Evolutionary conservation across 1,139 yeast species (phyloP), one percentile per base, ranked within the genome.

Genomic region (Zygosaccharomyces sapae): DNA sequence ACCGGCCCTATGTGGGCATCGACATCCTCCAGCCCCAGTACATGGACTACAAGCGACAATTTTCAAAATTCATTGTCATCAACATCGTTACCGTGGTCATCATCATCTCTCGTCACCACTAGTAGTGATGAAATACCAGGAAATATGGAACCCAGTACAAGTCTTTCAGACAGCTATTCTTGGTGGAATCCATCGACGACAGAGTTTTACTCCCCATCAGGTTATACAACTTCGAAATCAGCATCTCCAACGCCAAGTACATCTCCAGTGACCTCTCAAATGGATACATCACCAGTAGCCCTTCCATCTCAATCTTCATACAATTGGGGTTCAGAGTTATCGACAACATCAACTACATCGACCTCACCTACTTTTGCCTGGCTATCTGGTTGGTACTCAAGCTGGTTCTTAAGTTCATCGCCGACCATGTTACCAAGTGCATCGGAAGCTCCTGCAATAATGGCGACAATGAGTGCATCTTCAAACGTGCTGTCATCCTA

Each of bases 341-440:
- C 31, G 31, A 25, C 18, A 3, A 16, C 31, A 8, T 16, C 16
- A 37, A 13, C n/a, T 25, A 5, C 31, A 8, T 8, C 40, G 5
- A 25, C 40, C 12, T 16, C 20, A n/a, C n/a, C 40, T 12, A 25
- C 40, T 5, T 6, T 9, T 19, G 20, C 27, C 12, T 37, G 40
- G 40, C 24, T 30, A 13, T n/a, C 16, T 19, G 31, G 29, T 24
- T 37, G 40, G 40, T 37, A 37, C 31, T 37, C 40, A 25, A 37
- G 40, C 40, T 24, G 40, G 40, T 12, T 37, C 31, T 25, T 25
- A 37, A 37, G 31, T 24, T 37, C 40, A 13, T 22, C 31, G 9
- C 24, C 30, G 19, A 13, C 31, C 19, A 13, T 12, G 31, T 24
- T 16, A 30, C 30, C 40, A 37, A 37, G 20, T 19, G 12, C 12